Percentiles rank a stretch among this genome's conserved stretches.
Conservation (phyloP, 441 rosid genomes). For the Brassica balearica region DNA sequence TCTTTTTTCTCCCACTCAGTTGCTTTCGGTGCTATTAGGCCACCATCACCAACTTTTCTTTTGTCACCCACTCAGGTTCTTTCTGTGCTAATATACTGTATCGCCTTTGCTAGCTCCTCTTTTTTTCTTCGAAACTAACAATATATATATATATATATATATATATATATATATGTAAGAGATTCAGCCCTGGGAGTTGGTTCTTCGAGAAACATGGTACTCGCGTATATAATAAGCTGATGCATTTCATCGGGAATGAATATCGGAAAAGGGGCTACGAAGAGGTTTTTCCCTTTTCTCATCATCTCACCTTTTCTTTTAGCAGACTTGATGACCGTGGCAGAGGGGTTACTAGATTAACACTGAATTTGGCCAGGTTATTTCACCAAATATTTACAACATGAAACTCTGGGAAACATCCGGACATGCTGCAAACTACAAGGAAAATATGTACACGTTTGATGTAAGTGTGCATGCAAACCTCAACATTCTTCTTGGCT, state of each 20-base stretch:
- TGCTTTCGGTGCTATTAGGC: conserved; percentile 71
- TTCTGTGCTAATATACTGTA: conserved; percentile 56
- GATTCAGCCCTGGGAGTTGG: conserved; percentile 97
- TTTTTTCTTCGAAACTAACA: conserved; percentile 3
- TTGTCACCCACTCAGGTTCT: not conserved
- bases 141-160: conserved; percentile 24
- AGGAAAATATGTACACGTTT: conserved; percentile 93
- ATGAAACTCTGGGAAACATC: conserved; percentile 99
- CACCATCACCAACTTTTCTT: conserved; percentile 79
- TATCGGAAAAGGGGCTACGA: conserved; percentile 90
- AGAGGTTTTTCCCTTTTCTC: conserved; percentile 60
- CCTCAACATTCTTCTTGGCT: conserved; percentile 25
- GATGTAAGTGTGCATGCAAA: conserved; percentile 60
- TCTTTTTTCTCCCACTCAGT: not conserved
- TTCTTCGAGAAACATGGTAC: conserved; percentile 82
- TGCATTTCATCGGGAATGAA: conserved; percentile 74
- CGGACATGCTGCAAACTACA: conserved; percentile 97
- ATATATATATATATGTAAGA: conserved; percentile 20
- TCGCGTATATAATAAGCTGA: conserved; percentile 83
- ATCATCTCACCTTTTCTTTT: conserved; percentile 13
- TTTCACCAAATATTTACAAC: conserved; percentile 88
- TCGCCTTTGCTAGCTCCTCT: conserved; percentile 14
- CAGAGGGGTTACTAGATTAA: conserved; percentile 21
- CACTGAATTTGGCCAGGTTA: conserved; percentile 68
- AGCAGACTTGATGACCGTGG: conserved; percentile 20